Evolutionary conservation across 148 eudicot species (phyloP).

Genomic region (Salicornia ramosissima): DNA sequence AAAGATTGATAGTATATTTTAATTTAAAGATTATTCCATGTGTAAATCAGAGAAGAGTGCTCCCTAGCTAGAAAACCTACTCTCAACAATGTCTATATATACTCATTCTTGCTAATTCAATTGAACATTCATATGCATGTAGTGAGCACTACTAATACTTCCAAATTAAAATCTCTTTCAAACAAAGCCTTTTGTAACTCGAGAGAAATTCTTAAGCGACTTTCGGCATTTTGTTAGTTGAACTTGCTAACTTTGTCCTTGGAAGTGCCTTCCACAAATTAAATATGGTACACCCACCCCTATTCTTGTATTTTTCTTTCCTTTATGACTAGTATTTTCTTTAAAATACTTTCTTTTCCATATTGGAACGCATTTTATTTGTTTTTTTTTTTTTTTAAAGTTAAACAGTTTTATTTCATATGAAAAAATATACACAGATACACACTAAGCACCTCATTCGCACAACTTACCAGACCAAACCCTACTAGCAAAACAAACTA

Average conservation of each 20-base stretch:
- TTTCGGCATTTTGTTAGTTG: conserved; percentile 7
- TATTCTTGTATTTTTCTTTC: neutral
- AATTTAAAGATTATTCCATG: neutral
- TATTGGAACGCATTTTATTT: neutral
- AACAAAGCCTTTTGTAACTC: neutral
- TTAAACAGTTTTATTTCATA: too few species aligned
- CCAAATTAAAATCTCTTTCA: conserved; percentile 3
- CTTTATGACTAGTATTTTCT: neutral
- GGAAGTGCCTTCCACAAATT: neutral
- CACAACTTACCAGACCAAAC: too few species aligned
- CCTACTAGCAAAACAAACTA: too few species aligned
- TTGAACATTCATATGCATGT: neutral
- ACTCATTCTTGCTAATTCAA: neutral
- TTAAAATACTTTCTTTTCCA: neutral
- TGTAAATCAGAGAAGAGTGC: neutral
- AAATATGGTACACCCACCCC: conserved; percentile 8
- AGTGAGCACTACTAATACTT: neutral
- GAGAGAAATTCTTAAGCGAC: neutral
- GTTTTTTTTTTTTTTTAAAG: too few species aligned
- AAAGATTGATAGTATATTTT: neutral
- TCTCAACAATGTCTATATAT: conserved; percentile 7
- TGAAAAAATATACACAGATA: too few species aligned
- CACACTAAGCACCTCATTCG: too few species aligned
- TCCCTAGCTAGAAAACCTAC: neutral
- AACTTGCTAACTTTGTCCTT: neutral